Conservation (phyloP, 2,329 filamentous ascomycete species). For the Amauroascus niger region DNA sequence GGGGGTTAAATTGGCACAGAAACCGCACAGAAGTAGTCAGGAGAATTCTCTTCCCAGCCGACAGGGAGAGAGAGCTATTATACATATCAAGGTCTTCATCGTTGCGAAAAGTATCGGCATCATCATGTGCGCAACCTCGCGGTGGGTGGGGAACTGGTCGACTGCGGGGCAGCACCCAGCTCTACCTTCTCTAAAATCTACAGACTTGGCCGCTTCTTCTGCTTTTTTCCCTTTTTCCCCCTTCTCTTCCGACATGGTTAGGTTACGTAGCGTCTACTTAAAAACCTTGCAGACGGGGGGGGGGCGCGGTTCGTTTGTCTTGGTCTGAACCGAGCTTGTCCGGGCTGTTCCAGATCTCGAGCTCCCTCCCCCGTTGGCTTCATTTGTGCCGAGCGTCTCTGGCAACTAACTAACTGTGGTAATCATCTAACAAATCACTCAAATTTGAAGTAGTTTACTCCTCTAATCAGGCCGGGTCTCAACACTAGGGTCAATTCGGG, state of each 20-base stretch:
- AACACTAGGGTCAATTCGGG: too few species aligned
- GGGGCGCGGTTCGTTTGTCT: neutral
- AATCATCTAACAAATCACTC: too few species aligned
- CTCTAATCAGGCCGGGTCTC: too few species aligned
- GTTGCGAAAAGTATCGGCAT: neutral
- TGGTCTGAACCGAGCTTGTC: neutral
- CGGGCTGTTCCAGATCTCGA: too few species aligned
- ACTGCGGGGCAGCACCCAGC: constrained; percentile 4
- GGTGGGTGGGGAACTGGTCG: constrained; percentile 2
- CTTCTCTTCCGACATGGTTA: neutral
- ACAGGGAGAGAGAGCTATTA: constrained; percentile 4
- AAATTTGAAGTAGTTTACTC: too few species aligned
- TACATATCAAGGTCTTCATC: neutral
- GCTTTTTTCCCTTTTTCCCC: too few species aligned
- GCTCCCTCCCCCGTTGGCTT: too few species aligned
- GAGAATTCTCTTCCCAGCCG: neutral
- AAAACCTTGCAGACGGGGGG: neutral
- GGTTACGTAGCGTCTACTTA: constrained; percentile 4
- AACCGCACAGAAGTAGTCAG: neutral
- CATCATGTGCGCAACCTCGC: constrained; percentile 5
- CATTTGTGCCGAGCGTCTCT: too few species aligned
- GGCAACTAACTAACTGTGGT: too few species aligned
- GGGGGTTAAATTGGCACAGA: neutral
- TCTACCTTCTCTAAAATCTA: too few species aligned
- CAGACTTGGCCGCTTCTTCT: too few species aligned